Base-by-base conservation (phyloP, 441 rosid species). In the Populus hybrid region DNA sequence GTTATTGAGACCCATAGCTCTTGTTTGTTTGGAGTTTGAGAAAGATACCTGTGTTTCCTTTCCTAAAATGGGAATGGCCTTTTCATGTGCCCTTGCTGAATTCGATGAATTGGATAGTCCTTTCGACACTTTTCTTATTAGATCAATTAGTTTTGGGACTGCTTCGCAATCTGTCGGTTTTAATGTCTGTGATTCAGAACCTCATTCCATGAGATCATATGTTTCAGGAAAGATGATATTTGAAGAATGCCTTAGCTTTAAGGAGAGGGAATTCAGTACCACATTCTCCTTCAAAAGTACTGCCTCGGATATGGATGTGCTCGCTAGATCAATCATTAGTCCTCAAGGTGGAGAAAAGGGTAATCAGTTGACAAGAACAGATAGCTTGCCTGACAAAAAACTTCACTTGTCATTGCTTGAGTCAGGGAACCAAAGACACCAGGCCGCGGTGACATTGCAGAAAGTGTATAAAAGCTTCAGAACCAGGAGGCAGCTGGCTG, bases 381-480 rank as follows among this genome's bases (percentile, higher is more conserved):
- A 80, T 64, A 35, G 54, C 66, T 77, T 66, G 16, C 7, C 73
- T 1, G 88, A 83, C 28, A 36, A 24, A 28, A 88, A 80, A 32
- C 88, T 81, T 0, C 78, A 83, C 7, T n/a, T 23, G 23, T 26
- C 70, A 16, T 16, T 40, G 20, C 71, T 30, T 3, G 61, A 72
- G 46, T 66, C 64, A 3, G 70, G 35, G 59, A 65, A 14, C 42
- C 54, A 54, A 68, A 28, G 70, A 80, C 87, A 87, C 73, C 84
- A 86, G 81, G 99, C 98, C 38, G 98, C 98, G 6, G 81, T 89
- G 16, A 90, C 85, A 78, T 78, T 95, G 82, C 98, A 95, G 88
- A 95, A 94, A 63, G 99, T 95, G 35, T 95, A 93, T 70, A 94
- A 91, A 77, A 95, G 99, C 80, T 93, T 95, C 81, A 86, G 97